Evolutionary conservation across 2,329 filamentous ascomycete species (phyloP), one percentile per base, ranked within the genome.

Genomic region (Calonectria multiphialidica): DNA sequence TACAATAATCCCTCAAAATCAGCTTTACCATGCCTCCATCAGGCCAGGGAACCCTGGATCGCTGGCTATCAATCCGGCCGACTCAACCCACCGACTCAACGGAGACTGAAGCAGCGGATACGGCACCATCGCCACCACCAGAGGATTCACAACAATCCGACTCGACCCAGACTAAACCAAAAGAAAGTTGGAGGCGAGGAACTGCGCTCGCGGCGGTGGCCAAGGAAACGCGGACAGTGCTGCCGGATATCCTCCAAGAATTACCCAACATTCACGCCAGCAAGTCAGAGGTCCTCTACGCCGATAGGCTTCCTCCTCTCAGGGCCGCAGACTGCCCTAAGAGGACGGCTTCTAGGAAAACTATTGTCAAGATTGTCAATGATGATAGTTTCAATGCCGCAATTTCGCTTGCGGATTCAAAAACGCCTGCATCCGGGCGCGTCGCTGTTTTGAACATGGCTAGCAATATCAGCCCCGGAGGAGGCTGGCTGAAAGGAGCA

Each of bases 361-460:
- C 80, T 3, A 68, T 73, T 21, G 80, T 93, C 75, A 83, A 82
- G 30, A 87, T 93, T 44, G 76, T 91, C 68, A 87, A 91, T 75
- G 84, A 86, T 21, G 91, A 93, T 76, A 88, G 88, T 0, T 86
- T 91, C 75, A 89, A 92, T 75, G 88, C 87, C 2, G 91, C 90
- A 8, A 83, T 91, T 50, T 78, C 77, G 5, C 81, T 87, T 25
- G 77, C 77, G 3, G 66, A 72, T 21, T 76, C 74, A 61, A 80
- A 83, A 30, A 71, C 67, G 1, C 72, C 77, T 1, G 57, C 75
- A 5, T 76, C 75, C 53, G 81, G 81, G 5, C 80, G 82, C 9
- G 87, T 93, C n/a, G 89, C 87, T 37, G 87, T 93, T 28, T 84
- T 94, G 71, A 94, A 94, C 77, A 90, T 93, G 83, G 92, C 92